Percentiles rank a stretch among this genome's conserved stretches.
These are phyloP conservation scores for Geotrichum klebahnii DNA, from an alignment of 1,139 yeast genomes.

Conservation along the genomic window DNA sequence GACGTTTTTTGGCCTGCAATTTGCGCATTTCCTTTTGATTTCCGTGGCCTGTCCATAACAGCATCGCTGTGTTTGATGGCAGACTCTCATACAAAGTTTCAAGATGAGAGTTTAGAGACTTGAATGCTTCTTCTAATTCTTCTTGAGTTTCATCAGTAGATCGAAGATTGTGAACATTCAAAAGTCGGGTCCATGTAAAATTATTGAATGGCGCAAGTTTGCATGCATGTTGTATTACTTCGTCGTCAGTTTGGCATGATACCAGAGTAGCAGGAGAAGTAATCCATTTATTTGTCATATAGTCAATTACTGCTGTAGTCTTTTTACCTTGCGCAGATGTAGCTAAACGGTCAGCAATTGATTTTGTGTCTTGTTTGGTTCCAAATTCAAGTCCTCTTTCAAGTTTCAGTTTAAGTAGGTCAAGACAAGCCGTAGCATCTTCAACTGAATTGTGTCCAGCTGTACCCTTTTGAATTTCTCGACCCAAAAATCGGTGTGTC, in stretches of 20 bases:
- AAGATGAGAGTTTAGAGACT: conserved; percentile 46
- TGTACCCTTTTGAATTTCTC: conserved; percentile 59
- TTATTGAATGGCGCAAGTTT: conserved; percentile 39
- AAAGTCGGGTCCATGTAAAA: conserved; percentile 52
- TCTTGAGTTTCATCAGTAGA: conserved; percentile 20
- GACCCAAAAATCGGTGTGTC: conserved; percentile 51
- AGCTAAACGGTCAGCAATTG: conserved; percentile 26
- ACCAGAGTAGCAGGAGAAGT: conserved; percentile 39
- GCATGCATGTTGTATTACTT: conserved; percentile 44
- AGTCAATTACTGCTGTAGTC: conserved; percentile 39
- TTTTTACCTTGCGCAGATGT: conserved; percentile 20
- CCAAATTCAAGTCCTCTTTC: conserved; percentile 67
- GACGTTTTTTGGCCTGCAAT: conserved; percentile 45
- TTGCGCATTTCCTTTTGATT: conserved; percentile 52
- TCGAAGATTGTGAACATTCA: conserved; percentile 53
- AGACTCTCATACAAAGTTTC: conserved; percentile 48
- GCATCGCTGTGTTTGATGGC: conserved; percentile 57
- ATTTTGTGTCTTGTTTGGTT: conserved; percentile 26
- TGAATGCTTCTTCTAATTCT: conserved; percentile 32
- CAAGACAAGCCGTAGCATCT: conserved; percentile 79
- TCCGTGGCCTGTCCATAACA: conserved; percentile 63
- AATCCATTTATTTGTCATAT: conserved; percentile 39
- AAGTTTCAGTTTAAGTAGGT: conserved; percentile 66
- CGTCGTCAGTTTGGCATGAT: conserved; percentile 56
- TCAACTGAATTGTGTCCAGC: conserved; percentile 82